Percentiles rank a stretch among this genome's conserved stretches.
These are phyloP conservation scores for Rhodamnia rubescens DNA, from an alignment of 345 rosid genomes.

Conservation along the genomic window DNA sequence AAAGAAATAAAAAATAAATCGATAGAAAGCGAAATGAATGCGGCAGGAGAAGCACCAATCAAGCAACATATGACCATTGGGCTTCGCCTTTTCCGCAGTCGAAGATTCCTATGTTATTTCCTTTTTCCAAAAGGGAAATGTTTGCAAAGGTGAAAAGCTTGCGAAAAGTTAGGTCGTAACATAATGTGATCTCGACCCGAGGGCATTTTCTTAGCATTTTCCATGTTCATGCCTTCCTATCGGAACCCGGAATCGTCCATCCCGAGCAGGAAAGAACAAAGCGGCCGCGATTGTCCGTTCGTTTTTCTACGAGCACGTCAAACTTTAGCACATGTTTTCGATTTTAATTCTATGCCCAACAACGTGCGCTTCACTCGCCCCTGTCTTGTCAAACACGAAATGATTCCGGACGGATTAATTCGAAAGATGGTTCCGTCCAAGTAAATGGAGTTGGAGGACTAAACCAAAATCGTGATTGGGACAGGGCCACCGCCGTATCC, in stretches of 20 bases:
- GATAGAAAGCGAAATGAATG: neutral
- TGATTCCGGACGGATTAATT: neutral
- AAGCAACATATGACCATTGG: conserved; percentile 26
- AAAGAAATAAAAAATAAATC: too few relatives aligned
- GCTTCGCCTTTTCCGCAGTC: conserved; percentile 11
- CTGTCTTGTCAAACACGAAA: neutral
- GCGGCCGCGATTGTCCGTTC: neutral
- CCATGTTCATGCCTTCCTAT: neutral
- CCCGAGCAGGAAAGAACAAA: neutral
- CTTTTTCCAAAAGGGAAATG: neutral
- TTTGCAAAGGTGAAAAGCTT: neutral
- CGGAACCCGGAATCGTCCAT: neutral
- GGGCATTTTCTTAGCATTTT: neutral
- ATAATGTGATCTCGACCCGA: neutral
- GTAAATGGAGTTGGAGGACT: neutral
- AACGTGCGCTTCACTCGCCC: neutral
- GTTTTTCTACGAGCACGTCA: neutral
- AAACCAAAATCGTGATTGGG: neutral
- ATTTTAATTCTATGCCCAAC: neutral
- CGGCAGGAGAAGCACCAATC: conserved; percentile 22
- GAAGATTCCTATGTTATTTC: conserved; percentile 8
- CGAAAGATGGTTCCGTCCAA: neutral
- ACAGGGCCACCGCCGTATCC: neutral
- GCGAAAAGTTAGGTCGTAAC: neutral
- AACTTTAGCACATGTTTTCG: neutral